A percentile compares a stretch with the other conserved stretches of the same genome.
Evolutionary conservation across 1,139 yeast genomes (phyloP).

Genomic region (Nakaseomyces nivariensis): DNA sequence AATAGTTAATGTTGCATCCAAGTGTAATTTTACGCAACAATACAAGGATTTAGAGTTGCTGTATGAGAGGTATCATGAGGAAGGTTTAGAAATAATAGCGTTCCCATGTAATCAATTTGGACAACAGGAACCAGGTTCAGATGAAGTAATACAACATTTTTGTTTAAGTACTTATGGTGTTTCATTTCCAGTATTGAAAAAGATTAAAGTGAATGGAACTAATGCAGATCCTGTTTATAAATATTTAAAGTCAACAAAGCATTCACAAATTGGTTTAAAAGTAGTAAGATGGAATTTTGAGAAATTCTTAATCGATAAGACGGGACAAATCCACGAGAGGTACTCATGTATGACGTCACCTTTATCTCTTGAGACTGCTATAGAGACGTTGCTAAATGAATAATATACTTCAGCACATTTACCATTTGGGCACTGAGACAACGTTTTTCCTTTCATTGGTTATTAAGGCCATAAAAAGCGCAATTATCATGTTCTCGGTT

Average conservation of each 20-base stretch:
- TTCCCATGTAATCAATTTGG: conserved; percentile 87
- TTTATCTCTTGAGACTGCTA: not conserved
- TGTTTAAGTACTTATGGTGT: conserved; percentile 57
- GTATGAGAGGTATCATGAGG: conserved; percentile 57
- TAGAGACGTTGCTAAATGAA: not conserved
- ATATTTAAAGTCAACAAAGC: conserved; percentile 53
- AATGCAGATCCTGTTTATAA: conserved; percentile 64
- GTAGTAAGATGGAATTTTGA: conserved; percentile 84
- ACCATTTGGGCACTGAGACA: too few relatives aligned
- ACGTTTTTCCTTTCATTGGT: too few relatives aligned
- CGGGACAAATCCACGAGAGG: conserved; percentile 61
- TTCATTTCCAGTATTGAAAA: conserved; percentile 51
- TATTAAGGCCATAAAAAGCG: too few relatives aligned
- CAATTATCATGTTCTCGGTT: too few relatives aligned
- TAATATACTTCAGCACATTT: too few relatives aligned
- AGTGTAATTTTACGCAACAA: conserved; percentile 42
- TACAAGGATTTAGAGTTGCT: conserved; percentile 67
- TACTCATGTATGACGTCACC: conserved; percentile 62
- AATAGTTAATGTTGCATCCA: conserved; percentile 78
- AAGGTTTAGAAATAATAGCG: conserved; percentile 65
- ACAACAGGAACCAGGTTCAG: conserved; percentile 64
- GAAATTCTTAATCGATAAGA: conserved; percentile 58
- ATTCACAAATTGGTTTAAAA: conserved; percentile 48
- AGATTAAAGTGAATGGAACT: conserved; percentile 76
- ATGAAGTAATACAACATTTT: conserved; percentile 45